Evolutionary conservation across 148 eudicot genomes (phyloP), one percentile per base, ranked within the genome.

Genomic region (Chenopodium formosanum): DNA sequence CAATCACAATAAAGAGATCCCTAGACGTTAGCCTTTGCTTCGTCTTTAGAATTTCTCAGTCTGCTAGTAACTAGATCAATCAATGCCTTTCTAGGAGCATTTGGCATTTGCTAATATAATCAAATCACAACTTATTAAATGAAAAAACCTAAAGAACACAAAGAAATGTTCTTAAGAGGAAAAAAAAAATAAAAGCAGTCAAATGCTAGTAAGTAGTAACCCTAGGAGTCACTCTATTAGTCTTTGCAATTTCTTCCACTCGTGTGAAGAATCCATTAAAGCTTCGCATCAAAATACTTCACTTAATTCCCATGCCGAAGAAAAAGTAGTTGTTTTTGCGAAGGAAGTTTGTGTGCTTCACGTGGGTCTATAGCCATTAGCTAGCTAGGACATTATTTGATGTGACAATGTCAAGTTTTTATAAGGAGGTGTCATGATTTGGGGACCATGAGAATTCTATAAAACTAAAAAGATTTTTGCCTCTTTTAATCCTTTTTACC

Each of bases 181-280:
- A 56, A 25, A 29, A 10, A 23, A 2, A 31, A 31, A 31, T 31
- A 31, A 67, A 73, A 73, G 76, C 76, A 73, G 76, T 73, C 76
- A 73, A 73, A 73, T 48, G 29, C 58, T 50, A 73, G 58, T 73
- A 23, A 73, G 34, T 50, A 73, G 58, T 73, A 47, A 73, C 60
- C 32, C 76, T 73, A 73, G 52, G 52, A 73, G 76, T 46, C 76
- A 47, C 19, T 17, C 58, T 50, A 73, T 67, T 40, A 4, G 32
- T 73, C 76, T 13, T 73, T n/a, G 23, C 34, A 23, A n/a, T 22
- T 73, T 73, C 76, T 47, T 50, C 58, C 76, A 48, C 19, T 73
- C 76, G 76, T 73, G 58, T 47, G 32, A 46, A 73, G 60, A 73
- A 73, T 73, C 76, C 19, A 4, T n/a, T 10, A 73, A 72, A 46